Evolutionary conservation across 768 basidiomycete species (phyloP), one percentile per base, ranked within the genome.

Genomic region (Mycena floridula): DNA sequence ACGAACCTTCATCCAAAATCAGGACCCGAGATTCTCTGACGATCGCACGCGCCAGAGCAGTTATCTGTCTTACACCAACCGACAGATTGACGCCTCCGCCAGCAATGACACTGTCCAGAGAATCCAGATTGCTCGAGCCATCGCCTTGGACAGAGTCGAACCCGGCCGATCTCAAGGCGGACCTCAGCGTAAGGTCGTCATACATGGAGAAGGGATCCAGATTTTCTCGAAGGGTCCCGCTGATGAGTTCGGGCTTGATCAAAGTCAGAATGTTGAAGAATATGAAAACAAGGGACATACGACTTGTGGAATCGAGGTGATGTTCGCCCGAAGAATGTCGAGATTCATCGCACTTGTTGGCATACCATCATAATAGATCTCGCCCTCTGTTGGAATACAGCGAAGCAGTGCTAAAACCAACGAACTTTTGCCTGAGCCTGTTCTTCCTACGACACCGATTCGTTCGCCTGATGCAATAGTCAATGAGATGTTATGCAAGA

Each of bases 171-270:
- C 74, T 71, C 5, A 81, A 64, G 3, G 80, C 70, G 54, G 79
- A 77, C 43, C 70, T 78, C 75, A 86, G 79, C 26, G 81, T 74
- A 1, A 68, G 66, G 49, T 86, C 85, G 44, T 81, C 67, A 47
- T 84, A 84, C 50, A 86, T 80, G n/a, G 74, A 66, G 50, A 86
- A 86, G 15, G 84, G 80, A 49, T 86, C 83, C 22, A 86, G 58
- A 0, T 82, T 78, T 1, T 79, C 73, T 25, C 84, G 73, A 12
- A 85, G 49, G 3, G 80, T 82, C 2, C 83, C 83, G 37, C 78
- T 80, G 48, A 85, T 55, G 47, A 86, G 50, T 32, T 54, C 53
- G 6, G 53, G 53, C 50, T 54, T 15, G 16, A 32, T 13, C 15
- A 3, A 27, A 16, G 35, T 35, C 13, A 38, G 11, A 32, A 32